Evolutionary conservation across 2,329 filamentous ascomycete genomes (phyloP).

Genomic region (Thielaviopsis musarum): DNA sequence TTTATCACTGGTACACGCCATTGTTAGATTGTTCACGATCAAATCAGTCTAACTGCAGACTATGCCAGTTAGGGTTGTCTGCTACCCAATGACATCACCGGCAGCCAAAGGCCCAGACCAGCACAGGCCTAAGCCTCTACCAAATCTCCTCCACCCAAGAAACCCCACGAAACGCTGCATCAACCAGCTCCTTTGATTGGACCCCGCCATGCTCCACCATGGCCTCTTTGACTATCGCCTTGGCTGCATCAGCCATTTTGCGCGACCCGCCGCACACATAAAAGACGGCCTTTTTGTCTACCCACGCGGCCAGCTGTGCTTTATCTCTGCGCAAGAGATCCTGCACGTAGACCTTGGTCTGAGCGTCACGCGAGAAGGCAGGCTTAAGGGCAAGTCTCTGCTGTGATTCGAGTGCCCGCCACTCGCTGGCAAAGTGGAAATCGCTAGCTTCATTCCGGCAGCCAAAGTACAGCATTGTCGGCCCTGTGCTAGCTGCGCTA

Average conservation of each 20-base stretch:
- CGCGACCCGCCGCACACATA: constrained; percentile 39
- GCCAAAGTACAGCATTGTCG: constrained; percentile 59
- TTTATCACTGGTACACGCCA: no score
- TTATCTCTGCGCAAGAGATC: constrained; percentile 21
- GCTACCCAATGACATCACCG: not conserved
- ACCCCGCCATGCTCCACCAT: constrained; percentile 23
- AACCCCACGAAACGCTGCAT: constrained; percentile 20
- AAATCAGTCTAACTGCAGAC: no score
- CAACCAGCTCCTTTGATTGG: constrained; percentile 22
- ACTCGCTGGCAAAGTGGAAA: constrained; percentile 69
- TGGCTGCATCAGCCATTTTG: constrained; percentile 40
- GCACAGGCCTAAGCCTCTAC: constrained; percentile 21
- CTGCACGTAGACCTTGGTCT: constrained; percentile 29
- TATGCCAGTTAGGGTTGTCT: no score
- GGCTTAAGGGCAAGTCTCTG: constrained; percentile 22
- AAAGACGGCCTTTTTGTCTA: constrained; percentile 28
- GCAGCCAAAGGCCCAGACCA: no score
- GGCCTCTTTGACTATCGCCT: constrained; percentile 32
- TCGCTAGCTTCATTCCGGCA: constrained; percentile 60
- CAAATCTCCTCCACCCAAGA: constrained; percentile 44
- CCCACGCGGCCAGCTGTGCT: constrained; percentile 17
- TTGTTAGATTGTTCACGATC: no score
- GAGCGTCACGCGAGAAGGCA: constrained; percentile 31
- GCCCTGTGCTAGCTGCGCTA: constrained; percentile 9
- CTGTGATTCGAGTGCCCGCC: constrained; percentile 26